Base-by-base conservation (phyloP, 2,329 filamentous ascomycete species). In the Penicillium psychrosexuale region DNA sequence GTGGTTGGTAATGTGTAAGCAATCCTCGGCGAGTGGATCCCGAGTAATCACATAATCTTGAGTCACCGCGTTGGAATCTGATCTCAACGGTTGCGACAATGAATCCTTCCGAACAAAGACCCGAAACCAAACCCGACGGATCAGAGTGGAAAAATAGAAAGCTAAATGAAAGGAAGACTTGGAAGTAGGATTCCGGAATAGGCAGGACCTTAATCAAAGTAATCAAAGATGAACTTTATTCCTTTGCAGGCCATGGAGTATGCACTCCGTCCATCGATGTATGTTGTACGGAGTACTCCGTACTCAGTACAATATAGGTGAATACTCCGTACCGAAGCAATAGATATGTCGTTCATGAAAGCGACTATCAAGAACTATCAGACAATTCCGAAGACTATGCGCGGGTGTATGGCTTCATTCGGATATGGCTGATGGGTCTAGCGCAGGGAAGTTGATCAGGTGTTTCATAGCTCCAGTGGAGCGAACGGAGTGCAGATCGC, bases 181-280 rank as follows among this genome's bases (percentile, higher is more conserved):
- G 36, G 48, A 37, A 24, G 27, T 22, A 42, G 28, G 17, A 24
- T 15, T 3, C 59, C 56, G 17, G n/a, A 57, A 53, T 58, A 60
- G 60, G 60, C 55, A 62, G 47, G 59, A 52, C 28, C 6, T 22
- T 42, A 61, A 56, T 57, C 17, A 44, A 56, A 51, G 34, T 33
- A 31, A 49, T 40, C 36, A 31, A 19, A 28, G 8, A 40, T 22
- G 47, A 58, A 58, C 33, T 51, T 58, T 48, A 57, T 45, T 46
- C 40, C 17, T 34, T 9, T 27, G 12, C 31, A 39, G 7, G 17
- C 11, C 5, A 44, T 31, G 17, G n/a, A 31, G 28, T 15, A 19
- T 7, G 24, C 17, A 4, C 24, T 42, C 39, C 11, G 40, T 38
- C n/a, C 8, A 36, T 15, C 30, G 5, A 12, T 12, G 13, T 33